phyloP scores from a whole-genome alignment of 768 basidiomycete species.

The Agrocybe praecox region DNA sequence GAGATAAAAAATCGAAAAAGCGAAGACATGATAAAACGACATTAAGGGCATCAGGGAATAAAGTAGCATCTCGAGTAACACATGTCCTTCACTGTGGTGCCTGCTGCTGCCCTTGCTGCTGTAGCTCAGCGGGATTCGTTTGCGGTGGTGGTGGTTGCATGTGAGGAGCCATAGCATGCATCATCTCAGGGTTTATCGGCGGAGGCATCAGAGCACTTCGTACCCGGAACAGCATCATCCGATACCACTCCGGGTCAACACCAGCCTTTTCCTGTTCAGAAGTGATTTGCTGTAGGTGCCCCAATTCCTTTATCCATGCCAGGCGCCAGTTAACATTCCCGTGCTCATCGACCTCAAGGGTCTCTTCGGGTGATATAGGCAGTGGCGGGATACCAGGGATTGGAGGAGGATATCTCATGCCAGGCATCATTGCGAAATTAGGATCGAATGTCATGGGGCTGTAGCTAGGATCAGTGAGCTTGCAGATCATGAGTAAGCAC shows the following conservation, averaged over 20 bases:
- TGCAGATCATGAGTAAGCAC: not conserved
- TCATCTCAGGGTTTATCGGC: constrained; percentile 53
- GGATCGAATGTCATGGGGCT: constrained; percentile 65
- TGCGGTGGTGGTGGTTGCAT: constrained; percentile 43
- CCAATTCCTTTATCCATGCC: constrained; percentile 81
- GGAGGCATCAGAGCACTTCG: constrained; percentile 69
- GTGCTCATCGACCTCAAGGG: constrained; percentile 72
- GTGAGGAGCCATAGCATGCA: constrained; percentile 47
- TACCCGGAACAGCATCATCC: constrained; percentile 84
- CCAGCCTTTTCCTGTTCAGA: constrained; percentile 82
- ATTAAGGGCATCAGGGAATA: constrained; percentile 15
- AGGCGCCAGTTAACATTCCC: constrained; percentile 81
- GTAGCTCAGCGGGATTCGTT: constrained; percentile 39
- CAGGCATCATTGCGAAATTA: constrained; percentile 67
- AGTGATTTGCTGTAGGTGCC: constrained; percentile 74
- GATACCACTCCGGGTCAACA: constrained; percentile 82
- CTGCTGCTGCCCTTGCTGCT: constrained; percentile 40
- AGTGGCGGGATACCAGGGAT: constrained; percentile 57
- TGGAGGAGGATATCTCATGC: constrained; percentile 64
- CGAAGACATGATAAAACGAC: constrained; percentile 4
- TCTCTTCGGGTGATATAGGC: constrained; percentile 65
- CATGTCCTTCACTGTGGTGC: constrained; percentile 16
- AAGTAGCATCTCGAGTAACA: constrained; percentile 8
- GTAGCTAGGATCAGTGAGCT: constrained; percentile 15
- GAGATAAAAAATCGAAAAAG: constrained; percentile 12